Conservation (phyloP, 2,329 filamentous ascomycete genomes). For the Penicillium sp. region DNA sequence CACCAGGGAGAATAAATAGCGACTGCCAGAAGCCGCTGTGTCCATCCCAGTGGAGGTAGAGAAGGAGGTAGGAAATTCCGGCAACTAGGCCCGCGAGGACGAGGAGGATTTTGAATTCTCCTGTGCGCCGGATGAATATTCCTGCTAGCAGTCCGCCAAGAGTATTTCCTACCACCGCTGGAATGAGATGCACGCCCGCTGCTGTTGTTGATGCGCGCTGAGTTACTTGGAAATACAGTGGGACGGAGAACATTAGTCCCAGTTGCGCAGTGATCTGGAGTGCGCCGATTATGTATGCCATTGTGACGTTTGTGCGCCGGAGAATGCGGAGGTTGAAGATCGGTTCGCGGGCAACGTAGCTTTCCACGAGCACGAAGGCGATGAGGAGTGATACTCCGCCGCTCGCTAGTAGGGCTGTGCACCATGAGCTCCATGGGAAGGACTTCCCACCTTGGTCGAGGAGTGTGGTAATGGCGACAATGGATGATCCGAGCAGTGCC, state of each 20-base stretch:
- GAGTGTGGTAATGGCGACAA: conserved; percentile 48
- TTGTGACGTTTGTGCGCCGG: conserved; percentile 29
- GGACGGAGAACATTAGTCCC: conserved; percentile 64
- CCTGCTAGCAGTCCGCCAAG: conserved; percentile 62
- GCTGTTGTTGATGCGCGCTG: conserved; percentile 56
- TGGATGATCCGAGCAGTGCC: conserved; percentile 45
- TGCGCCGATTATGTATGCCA: conserved; percentile 45
- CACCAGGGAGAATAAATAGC: conserved; percentile 60
- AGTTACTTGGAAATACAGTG: conserved; percentile 69
- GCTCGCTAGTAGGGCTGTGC: conserved; percentile 19
- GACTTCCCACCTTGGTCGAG: conserved; percentile 52
- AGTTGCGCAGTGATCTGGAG: conserved; percentile 60
- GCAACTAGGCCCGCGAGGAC: conserved; percentile 53
- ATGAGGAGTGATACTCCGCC: conserved; percentile 16
- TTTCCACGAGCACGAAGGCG: conserved; percentile 34
- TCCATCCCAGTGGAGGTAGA: conserved; percentile 60
- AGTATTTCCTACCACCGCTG: conserved; percentile 67
- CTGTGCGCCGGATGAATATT: conserved; percentile 57
- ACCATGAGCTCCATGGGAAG: conserved; percentile 33
- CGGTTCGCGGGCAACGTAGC: conserved; percentile 34
- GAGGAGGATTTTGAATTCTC: conserved; percentile 58
- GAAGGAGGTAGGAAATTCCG: conserved; percentile 52
- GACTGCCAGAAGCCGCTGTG: conserved; percentile 57
- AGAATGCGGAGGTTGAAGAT: conserved; percentile 41
- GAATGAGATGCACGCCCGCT: conserved; percentile 63